Conservation (phyloP, 306 rosid genomes). For the Prunus dulcis region DNA sequence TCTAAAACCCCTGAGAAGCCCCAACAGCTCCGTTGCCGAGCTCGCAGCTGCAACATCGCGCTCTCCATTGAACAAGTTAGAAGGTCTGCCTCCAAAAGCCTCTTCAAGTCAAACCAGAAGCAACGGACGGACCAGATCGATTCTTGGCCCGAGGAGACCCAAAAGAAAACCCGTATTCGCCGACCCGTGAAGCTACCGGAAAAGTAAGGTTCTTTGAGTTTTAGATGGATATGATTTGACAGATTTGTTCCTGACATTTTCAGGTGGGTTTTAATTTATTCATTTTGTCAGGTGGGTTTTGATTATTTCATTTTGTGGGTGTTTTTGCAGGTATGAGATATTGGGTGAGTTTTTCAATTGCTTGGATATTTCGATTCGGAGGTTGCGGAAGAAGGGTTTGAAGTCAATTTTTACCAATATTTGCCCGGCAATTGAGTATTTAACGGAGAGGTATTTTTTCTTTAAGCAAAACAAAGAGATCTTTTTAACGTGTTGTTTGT, state of each 20-base stretch:
- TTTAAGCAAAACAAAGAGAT: neutral
- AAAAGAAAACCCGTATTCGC: conserved; percentile 10
- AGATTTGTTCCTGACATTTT: neutral
- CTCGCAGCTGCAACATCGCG: conserved; percentile 46
- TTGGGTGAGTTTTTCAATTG: conserved; percentile 51
- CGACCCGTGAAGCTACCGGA: conserved; percentile 39
- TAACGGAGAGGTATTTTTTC: conserved; percentile 60
- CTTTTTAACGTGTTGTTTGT: neutral
- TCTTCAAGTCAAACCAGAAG: conserved; percentile 23
- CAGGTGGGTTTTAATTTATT: neutral
- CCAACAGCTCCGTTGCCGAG: conserved; percentile 26
- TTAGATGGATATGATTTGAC: neutral
- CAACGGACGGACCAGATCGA: conserved; percentile 10
- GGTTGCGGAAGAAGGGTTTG: conserved; percentile 43
- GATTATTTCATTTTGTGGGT: neutral
- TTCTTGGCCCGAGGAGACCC: conserved; percentile 15
- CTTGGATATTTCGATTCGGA: conserved; percentile 52
- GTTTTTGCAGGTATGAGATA: conserved; percentile 51
- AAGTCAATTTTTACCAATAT: conserved; percentile 42
- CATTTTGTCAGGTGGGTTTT: neutral
- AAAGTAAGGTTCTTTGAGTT: conserved; percentile 31
- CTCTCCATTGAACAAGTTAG: conserved; percentile 40
- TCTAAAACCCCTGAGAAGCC: conserved; percentile 66
- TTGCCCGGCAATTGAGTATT: conserved; percentile 44
- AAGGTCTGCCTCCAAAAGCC: conserved; percentile 38